Evolutionary conservation across 495 filamentous ascomycete species (phyloP), one percentile per base, ranked within the genome.

Genomic region (Annulohypoxylon stygium): DNA sequence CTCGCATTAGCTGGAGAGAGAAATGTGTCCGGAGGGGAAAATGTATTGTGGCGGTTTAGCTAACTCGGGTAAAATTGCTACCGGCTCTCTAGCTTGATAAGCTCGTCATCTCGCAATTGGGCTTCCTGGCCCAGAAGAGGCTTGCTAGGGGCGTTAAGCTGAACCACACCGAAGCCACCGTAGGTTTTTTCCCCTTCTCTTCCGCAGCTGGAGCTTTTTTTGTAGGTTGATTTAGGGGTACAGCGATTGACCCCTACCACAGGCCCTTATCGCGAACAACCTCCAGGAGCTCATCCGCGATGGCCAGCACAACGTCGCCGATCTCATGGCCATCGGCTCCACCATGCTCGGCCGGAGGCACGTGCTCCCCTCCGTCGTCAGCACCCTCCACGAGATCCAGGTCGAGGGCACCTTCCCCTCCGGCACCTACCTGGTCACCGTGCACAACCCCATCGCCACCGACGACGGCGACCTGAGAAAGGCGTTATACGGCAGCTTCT

Each of bases 231-330:
- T 39, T 39, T 12, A 39, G 36, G 9, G n/a, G 10, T 53, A 23
- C 30, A 11, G 61, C 26, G 12, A 26, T 45, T 51, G 43, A 69
- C 12, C 41, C 14, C 39, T 18, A 1, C 26, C n/a, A 30, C 65
- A 97, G 92, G 95, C 95, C 7, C 87, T 98, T 77, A 97, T 98
- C 74, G 89, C 96, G 43, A 92, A 88, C 76, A 93, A 93, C 78
- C 86, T 99, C 62, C 96, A 98, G 81, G 96, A 98, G 87, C 90
- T 98, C 70, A 95, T 98, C 80, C 96, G 96, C 78, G 96, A 99
- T 95, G 96, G 97, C 79, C 87, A 91, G 64, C 94, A 97, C 83
- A 91, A 86, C 51, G 95, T 99, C 65, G 90, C 95, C 9, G 93
- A 97, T 76, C 92, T 99, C 78, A 98, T 98, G 95, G 85, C 88